Base-by-base conservation (phyloP, 495 filamentous ascomycete genomes). In the Talaromyces adpressus region DNA sequence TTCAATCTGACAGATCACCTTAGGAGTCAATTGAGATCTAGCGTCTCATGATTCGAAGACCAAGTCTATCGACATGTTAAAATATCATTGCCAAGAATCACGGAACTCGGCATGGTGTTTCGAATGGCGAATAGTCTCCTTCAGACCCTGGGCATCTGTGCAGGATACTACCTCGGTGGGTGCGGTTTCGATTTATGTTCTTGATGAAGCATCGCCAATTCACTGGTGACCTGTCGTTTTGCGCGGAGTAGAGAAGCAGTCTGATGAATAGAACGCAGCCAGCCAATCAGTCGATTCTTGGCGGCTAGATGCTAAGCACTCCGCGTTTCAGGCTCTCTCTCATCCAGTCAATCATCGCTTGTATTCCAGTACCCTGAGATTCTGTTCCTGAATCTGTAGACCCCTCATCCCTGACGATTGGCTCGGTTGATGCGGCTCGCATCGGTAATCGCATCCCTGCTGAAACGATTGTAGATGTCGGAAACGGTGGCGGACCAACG, bases 241-340 rank as follows among this genome's bases (percentile, higher is more conserved):
- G 23, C 18, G 18, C 49, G 20, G 11, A 53, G 11, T 56, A 18
- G 22, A 56, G 22, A 27, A 22, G 23, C 8, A 25, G 52, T 14
- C 27, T 36, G 11, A 12, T 6, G 5, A 56, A n/a, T 41, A 41
- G 23, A 56, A 7, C 20, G 11, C 52, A 27, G 23, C 52, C 52
- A 56, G 52, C 52, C 52, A 56, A 56, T 56, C 52, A 14, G 52
- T 16, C 52, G 52, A 29, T 16, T 53, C 52, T 56, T 56, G 52
- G 52, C 52, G 22, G 22, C 7, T 14, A 14, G 9, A 56, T 56
- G 22, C 52, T 56, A 25, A 16, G 52, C 52, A 14, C 52, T 29
- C 52, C 52, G 12, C 52, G 52, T 56, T 56, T 56, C 52, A 56
- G 52, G 22, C 23, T n/a, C 23, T 27, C 52, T 56, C 20, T 49